Percentiles rank a stretch among this genome's conserved stretches.
Conservation (phyloP, 306 rosid genomes). For the Prunus fruticosa region DNA sequence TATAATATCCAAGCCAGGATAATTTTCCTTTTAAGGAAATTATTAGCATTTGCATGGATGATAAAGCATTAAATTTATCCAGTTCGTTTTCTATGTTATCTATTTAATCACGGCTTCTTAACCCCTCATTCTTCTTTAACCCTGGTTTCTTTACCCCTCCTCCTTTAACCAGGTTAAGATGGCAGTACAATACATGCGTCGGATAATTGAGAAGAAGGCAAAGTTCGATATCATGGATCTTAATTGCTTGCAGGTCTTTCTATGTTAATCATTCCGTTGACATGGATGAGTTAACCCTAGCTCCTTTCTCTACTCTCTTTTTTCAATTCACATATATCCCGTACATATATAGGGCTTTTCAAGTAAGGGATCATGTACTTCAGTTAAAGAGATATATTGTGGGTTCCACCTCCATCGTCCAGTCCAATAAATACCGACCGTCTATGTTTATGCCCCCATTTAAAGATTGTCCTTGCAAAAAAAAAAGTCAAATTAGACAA, state of each 20-base stretch:
- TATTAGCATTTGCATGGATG: slow-evolving; percentile 6
- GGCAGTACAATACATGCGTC: slow-evolving; percentile 96
- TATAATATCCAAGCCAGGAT: neutral
- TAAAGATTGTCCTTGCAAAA: neutral
- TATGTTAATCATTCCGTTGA: slow-evolving; percentile 2
- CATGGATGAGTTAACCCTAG: slow-evolving; percentile 8
- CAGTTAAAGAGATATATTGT: neutral
- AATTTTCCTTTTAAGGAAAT: neutral
- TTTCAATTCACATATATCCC: neutral
- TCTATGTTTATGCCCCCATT: neutral
- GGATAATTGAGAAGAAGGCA: slow-evolving; percentile 89
- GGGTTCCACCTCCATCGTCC: neutral
- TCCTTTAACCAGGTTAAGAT: slow-evolving; percentile 67
- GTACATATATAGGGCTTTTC: neutral
- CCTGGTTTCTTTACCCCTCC: slow-evolving; percentile 1
- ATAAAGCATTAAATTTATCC: slow-evolving; percentile 1
- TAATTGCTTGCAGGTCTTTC: slow-evolving; percentile 80
- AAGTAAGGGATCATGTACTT: neutral
- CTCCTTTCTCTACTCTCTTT: neutral
- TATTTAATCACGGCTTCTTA: neutral
- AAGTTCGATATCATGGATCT: slow-evolving; percentile 92
- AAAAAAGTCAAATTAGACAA: neutral
- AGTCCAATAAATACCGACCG: neutral
- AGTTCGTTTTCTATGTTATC: slow-evolving; percentile 1
- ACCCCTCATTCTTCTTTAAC: slow-evolving; percentile 5